phyloP scores from a whole-genome alignment of 164 flowering plant genomes.

The Echeveria elegans region DNA sequence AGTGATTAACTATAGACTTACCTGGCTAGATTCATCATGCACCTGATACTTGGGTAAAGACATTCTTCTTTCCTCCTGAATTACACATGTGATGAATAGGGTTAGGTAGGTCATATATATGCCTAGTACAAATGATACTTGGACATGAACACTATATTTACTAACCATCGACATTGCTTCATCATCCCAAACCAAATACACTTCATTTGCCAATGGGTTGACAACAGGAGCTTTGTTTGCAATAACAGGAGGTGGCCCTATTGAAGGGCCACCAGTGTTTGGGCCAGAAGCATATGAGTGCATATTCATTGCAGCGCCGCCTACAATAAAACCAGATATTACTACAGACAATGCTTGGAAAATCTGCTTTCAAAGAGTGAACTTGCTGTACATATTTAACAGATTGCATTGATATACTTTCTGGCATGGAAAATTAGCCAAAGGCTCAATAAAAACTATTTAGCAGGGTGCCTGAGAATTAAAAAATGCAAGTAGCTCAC shows the following conservation, averaged over 20 bases:
- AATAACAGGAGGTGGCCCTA: constrained; percentile 93
- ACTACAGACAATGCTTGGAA: not conserved
- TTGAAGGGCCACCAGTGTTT: constrained; percentile 91
- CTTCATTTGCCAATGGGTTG: constrained; percentile 70
- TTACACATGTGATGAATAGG: constrained; percentile 5
- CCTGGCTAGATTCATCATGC: constrained; percentile 99
- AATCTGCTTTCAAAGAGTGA: not conserved
- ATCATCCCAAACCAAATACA: constrained; percentile 97
- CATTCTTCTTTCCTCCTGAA: constrained; percentile 97
- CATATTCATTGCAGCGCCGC: constrained; percentile 34
- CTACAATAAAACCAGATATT: constrained; percentile 18
- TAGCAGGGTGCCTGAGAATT: too few species aligned
- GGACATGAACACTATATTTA: constrained; percentile 16
- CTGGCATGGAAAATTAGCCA: too few species aligned
- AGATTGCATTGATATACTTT: not conserved
- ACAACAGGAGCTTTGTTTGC: constrained; percentile 72
- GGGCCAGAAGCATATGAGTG: constrained; percentile 98
- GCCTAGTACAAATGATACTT: not conserved
- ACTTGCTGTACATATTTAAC: not conserved
- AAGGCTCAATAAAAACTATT: too few species aligned
- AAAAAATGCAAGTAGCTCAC: too few species aligned
- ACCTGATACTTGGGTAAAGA: constrained; percentile 89
- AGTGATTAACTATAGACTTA: constrained; percentile 38
- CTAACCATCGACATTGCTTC: constrained; percentile 99
- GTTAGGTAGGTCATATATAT: not conserved